These are phyloP conservation scores for Stevia rebaudiana DNA, from an alignment of 140 eudicot genomes.

Conservation along the genomic window DNA sequence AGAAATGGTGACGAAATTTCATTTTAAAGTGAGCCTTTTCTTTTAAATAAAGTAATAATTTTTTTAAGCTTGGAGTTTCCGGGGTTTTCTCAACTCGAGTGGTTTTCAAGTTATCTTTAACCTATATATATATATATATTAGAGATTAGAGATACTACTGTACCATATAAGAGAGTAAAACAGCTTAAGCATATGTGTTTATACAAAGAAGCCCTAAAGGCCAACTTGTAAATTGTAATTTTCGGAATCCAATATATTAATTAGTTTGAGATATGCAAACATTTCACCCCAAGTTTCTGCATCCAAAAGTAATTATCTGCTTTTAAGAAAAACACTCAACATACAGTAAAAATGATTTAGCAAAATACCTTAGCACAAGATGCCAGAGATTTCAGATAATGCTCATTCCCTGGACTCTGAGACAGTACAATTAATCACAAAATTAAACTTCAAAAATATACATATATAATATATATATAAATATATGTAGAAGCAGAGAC, in stretches of 20 bases:
- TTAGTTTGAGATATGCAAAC: not conserved
- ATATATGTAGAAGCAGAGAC: not conserved
- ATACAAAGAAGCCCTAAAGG: not conserved
- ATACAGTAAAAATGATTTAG: not conserved
- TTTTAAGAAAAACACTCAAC: not conserved
- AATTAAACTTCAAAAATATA: too few relatives aligned
- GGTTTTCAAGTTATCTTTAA: too few relatives aligned
- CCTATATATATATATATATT: too few relatives aligned
- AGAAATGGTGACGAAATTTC: too few relatives aligned
- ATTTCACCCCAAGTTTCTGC: too few relatives aligned
- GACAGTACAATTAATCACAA: slow-evolving; percentile 23
- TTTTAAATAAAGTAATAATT: too few relatives aligned
- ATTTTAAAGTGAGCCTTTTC: too few relatives aligned
- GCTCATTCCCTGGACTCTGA: slow-evolving; percentile 51
- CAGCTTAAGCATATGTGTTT: not conserved
- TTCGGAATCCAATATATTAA: not conserved
- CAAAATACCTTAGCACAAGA: slow-evolving; percentile 39
- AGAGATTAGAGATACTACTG: too few relatives aligned
- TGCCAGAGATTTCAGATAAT: slow-evolving; percentile 48
- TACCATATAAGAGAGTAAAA: not conserved
- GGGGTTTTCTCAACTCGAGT: too few relatives aligned
- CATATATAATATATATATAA: slow-evolving; percentile 3
- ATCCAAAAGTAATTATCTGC: not conserved
- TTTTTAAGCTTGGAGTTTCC: too few relatives aligned
- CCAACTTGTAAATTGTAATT: not conserved